Evolutionary conservation across 2,329 filamentous ascomycete genomes (phyloP).

Genomic region (Fusarium buharicum): DNA sequence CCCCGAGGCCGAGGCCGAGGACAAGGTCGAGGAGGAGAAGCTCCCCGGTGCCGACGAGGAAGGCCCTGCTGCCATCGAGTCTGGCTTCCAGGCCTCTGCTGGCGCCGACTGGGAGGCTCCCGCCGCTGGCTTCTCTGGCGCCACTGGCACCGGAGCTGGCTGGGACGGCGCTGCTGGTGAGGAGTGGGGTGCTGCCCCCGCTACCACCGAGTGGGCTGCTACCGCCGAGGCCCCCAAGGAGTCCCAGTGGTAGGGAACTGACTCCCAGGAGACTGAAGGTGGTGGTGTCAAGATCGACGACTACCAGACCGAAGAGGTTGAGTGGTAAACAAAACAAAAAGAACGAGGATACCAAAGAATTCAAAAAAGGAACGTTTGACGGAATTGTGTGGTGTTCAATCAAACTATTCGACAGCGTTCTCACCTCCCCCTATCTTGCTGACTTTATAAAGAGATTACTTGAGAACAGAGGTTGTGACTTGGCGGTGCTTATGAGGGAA

Average conservation of each 20-base stretch:
- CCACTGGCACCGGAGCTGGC: conserved; percentile 59
- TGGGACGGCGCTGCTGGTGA: conserved; percentile 67
- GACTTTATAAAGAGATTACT: conserved; percentile 33
- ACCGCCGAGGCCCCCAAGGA: conserved; percentile 66
- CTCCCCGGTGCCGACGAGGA: conserved; percentile 85
- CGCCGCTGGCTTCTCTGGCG: conserved; percentile 75
- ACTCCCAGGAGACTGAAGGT: conserved; percentile 25
- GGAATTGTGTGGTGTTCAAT: conserved; percentile 42
- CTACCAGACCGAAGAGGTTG: not conserved
- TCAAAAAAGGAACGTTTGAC: conserved; percentile 24
- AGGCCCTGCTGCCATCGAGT: conserved; percentile 79
- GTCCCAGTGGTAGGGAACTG: conserved; percentile 61
- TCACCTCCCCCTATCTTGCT: conserved; percentile 34
- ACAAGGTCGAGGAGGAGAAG: conserved; percentile 96
- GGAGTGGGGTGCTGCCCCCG: conserved; percentile 73
- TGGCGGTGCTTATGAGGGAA: conserved; percentile 98
- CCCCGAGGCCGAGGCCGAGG: conserved; percentile 99
- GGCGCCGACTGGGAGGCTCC: conserved; percentile 87
- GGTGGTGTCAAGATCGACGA: not conserved
- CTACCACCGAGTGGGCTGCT: conserved; percentile 76
- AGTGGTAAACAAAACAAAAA: conserved; percentile 39
- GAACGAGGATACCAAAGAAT: conserved; percentile 31
- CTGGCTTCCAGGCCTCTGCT: conserved; percentile 72
- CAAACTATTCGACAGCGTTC: conserved; percentile 44
- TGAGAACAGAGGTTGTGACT: conserved; percentile 58